Conservation (phyloP, 495 filamentous ascomycete species). For the Trichoderma erinaceum region DNA sequence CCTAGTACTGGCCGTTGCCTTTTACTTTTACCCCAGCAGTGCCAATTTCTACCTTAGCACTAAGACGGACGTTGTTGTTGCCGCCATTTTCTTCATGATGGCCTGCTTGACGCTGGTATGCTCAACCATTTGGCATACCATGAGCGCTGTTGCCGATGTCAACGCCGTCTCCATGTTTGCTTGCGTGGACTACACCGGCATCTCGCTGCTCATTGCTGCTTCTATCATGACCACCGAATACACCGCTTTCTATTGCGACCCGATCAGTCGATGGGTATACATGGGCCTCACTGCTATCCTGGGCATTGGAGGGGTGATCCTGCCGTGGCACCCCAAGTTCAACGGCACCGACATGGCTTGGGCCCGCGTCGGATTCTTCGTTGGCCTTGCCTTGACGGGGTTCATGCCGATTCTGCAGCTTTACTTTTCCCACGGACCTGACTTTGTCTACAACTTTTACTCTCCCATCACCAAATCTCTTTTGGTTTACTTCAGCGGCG, state of each 20-base stretch:
- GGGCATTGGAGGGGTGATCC: constrained; percentile 79
- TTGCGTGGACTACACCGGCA: constrained; percentile 97
- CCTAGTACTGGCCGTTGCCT: constrained; percentile 80
- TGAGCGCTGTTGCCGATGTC: constrained; percentile 90
- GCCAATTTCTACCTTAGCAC: constrained; percentile 81
- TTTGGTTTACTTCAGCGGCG: constrained; percentile 77
- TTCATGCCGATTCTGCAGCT: constrained; percentile 86
- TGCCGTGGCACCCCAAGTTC: constrained; percentile 95
- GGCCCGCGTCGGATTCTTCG: constrained; percentile 87
- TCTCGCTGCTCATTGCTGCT: constrained; percentile 90
- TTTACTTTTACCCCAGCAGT: constrained; percentile 90
- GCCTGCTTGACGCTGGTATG: constrained; percentile 94
- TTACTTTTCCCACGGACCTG: constrained; percentile 63
- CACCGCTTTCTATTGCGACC: constrained; percentile 97
- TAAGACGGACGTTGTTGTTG: constrained; percentile 79
- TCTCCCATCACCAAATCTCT: constrained; percentile 80
- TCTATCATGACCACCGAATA: constrained; percentile 98
- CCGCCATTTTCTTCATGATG: constrained; percentile 93
- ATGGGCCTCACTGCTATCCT: constrained; percentile 74
- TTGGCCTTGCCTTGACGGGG: constrained; percentile 80
- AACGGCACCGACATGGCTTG: constrained; percentile 90
- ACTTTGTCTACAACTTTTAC: constrained; percentile 79
- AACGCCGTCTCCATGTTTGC: constrained; percentile 89
- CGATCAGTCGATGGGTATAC: constrained; percentile 78
- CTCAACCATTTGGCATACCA: constrained; percentile 95